Evolutionary conservation across 1,139 yeast species (phyloP), one percentile per base, ranked within the genome.

Genomic region (Candida sp.): DNA sequence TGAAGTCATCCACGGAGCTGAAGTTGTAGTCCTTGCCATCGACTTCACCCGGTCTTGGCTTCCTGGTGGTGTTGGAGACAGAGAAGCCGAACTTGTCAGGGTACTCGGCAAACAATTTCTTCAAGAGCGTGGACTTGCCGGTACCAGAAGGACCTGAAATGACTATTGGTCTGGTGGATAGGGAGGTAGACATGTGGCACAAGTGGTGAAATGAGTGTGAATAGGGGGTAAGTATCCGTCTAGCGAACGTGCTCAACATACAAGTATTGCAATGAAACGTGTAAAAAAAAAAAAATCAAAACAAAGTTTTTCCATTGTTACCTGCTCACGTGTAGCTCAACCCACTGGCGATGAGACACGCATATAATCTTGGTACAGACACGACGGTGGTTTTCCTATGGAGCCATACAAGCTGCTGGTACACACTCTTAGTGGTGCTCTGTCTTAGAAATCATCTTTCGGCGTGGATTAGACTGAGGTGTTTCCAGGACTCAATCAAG

Each of bases 121-220:
- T 92, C 68, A 94, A 80, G 54, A 94, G 78, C 12, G 99, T 94
- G 61, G 98, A 92, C 73, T 94, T 94, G 56, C 99, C 99, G 38
- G 98, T 82, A 58, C 97, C 99, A 49, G 97, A 90, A 49, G 99
- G 99, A 57, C 99, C 99, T 41, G 98, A 92, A 56, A 94, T 83
- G 57, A 94, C 98, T 60, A 94, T 88, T 52, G 98, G 98, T 73
- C 96, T 68, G 35, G 63, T 52, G 7, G 31, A 6, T 17, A 17
- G 17, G 17, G 17, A 17, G 17, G 17, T 17, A 17, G 17, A 17
- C 17, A 17, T 6, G 31, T 28, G 31, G 31, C 31, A 8, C 8
- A 28, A 28, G 52, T 11, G 9, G 49, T 6, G 25, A 26, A 38
- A 38, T 38, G 42, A 38, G 25, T 23, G 42, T 38, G 31, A 26